Conservation (phyloP, 208 protist genomes). For the Acanthamoeba divionensis region DNA sequence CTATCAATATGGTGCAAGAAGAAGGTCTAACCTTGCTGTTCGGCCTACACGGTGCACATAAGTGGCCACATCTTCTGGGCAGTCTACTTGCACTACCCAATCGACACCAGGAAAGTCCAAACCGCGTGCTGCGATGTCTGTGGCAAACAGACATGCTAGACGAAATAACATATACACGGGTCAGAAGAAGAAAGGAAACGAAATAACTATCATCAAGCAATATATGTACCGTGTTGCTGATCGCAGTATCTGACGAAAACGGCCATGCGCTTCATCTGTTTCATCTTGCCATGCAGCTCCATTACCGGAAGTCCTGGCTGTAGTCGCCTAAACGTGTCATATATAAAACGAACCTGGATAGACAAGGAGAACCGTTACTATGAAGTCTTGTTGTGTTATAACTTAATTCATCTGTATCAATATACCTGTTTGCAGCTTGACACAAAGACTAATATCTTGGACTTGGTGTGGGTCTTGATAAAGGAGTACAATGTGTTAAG, state of each 20-base stretch:
- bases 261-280: conserved; percentile 76
- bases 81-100: conserved; percentile 98
- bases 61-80: conserved; percentile 94
- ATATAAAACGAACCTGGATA: conserved; percentile 70
- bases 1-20: neutral
- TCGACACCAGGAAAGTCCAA: conserved; percentile 96
- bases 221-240: conserved; percentile 20
- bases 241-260: conserved; percentile 74
- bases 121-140: conserved; percentile 87
- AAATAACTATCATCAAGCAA: neutral
- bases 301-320: conserved; percentile 78
- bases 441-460: conserved; percentile 97
- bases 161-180: neutral
- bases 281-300: conserved; percentile 81
- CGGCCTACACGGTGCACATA: conserved; percentile 98
- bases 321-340: conserved; percentile 78
- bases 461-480: conserved; percentile 91
- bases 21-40: conserved; percentile 81
- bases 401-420: neutral
- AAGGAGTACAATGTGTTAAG: conserved; percentile 96
- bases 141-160: conserved; percentile 76
- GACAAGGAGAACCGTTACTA: neutral
- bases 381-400: neutral
- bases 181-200: neutral
- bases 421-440: conserved; percentile 95